Base-by-base conservation (phyloP, 805 yeast genomes). In the Wickerhamiella dianesei region DNA sequence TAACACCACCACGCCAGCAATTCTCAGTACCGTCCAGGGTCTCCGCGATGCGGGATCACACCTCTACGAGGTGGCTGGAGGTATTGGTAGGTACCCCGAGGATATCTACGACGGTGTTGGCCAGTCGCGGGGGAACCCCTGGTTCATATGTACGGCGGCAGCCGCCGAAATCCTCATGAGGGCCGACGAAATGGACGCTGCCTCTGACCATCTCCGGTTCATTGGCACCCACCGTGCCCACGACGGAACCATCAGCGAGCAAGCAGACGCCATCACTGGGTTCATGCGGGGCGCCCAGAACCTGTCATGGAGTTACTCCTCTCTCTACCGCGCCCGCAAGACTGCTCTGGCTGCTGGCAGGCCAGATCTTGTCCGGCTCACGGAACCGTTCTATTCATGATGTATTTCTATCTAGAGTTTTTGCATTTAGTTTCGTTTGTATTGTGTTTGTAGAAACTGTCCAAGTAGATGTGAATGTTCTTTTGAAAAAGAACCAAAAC, bases 281-380 rank as follows among this genome's bases (percentile, higher is more conserved):
- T 86, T 64, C 61, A 76, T 86, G 81, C 82, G 80, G 62, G 97
- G 97, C 4, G 97, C 97, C 0, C 64, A 67, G 47, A 76, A 83
- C 56, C 73, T 89, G 55, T 88, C 96, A 3, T 89, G 97, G 97
- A 81, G 94, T 50, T 85, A 85, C 60, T 76, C 86, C 29, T 73
- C 94, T 3, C 75, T 82, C 41, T 39, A 39, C 25, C 41, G 41
- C 16, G 21, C 25, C 8, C n/a, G 8, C 4, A 13, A 20, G 25
- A 22, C 25, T 39, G 41, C 41, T 17, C 16, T 19, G 25, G 25
- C n/a, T 19, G 41, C 41, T 18, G 41, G 41, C 21, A 5, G 25
- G 21, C 41, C 41, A 5, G 41, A 39, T 8, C 25, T 39, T 9
- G 41, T 14, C 14, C 20, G 18, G 25, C 25, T 39, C n/a, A 20